Evolutionary conservation across 2,329 filamentous ascomycete genomes (phyloP).

Genomic region (Iodosphaeria phyllophila): DNA sequence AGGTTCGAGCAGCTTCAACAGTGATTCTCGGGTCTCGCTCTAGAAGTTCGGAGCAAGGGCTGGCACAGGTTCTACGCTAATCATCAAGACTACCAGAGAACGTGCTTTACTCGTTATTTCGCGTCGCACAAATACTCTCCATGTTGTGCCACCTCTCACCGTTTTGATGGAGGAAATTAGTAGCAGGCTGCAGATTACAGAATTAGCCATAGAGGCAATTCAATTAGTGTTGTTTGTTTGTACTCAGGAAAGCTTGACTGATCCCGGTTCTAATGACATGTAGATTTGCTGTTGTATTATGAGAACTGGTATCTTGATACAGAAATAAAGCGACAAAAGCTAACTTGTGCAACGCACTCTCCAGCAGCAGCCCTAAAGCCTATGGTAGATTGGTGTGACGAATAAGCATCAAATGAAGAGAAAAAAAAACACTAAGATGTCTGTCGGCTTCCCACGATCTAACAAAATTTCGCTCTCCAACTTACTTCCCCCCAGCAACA

Average conservation of each 20-base stretch:
- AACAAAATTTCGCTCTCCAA: too few species aligned
- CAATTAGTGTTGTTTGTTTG: slow-evolving; percentile 3
- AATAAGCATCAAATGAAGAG: too few species aligned
- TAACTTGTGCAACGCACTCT: too few species aligned
- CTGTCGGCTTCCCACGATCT: too few species aligned
- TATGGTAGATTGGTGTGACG: too few species aligned
- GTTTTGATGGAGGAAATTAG: slow-evolving; percentile 69
- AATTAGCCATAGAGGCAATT: slow-evolving; percentile 37
- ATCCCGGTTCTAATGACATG: too few species aligned
- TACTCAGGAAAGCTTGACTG: too few species aligned
- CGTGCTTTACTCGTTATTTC: slow-evolving; percentile 80
- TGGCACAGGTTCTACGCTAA: slow-evolving; percentile 48
- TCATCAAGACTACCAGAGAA: slow-evolving; percentile 80
- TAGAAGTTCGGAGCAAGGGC: slow-evolving; percentile 66
- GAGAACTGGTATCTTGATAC: too few species aligned
- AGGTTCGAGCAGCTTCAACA: slow-evolving; percentile 27
- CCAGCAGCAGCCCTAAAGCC: too few species aligned
- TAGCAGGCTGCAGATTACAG: slow-evolving; percentile 57
- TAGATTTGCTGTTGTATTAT: too few species aligned
- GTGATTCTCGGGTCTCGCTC: slow-evolving; percentile 48
- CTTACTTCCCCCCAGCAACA: slow-evolving; percentile 1
- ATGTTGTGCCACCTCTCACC: slow-evolving; percentile 76
- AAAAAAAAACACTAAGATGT: too few species aligned
- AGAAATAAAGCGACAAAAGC: too few species aligned
- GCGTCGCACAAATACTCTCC: slow-evolving; percentile 75